Percentiles rank a stretch among this genome's conserved stretches.
Evolutionary conservation across 1,284 basidiomycete genomes (phyloP).

Genomic region (Cryptococcus sp.): DNA sequence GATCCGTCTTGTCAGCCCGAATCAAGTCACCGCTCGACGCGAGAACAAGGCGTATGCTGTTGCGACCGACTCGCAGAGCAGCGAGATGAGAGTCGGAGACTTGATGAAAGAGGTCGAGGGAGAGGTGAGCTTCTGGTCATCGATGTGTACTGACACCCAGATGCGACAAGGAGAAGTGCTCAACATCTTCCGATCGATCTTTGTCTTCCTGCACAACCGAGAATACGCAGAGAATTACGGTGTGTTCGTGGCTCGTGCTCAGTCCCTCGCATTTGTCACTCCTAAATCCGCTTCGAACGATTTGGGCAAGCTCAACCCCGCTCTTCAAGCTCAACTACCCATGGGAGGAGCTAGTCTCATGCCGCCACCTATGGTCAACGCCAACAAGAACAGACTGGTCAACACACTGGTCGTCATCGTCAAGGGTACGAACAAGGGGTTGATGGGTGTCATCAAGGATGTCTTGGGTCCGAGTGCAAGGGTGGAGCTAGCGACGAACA

Average conservation of each 20-base stretch:
- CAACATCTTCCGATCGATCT: slow-evolving; percentile 92
- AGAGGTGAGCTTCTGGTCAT: slow-evolving; percentile 55
- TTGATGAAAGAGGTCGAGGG: slow-evolving; percentile 90
- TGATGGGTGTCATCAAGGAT: slow-evolving; percentile 89
- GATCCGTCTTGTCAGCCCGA: slow-evolving; percentile 81
- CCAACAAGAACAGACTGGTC: slow-evolving; percentile 72
- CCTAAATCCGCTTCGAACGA: slow-evolving; percentile 69
- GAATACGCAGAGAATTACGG: slow-evolving; percentile 87
- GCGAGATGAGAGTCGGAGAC: slow-evolving; percentile 67
- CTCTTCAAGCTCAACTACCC: slow-evolving; percentile 50
- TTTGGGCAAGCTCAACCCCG: slow-evolving; percentile 94
- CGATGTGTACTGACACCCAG: slow-evolving; percentile 43
- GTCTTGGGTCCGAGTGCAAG: slow-evolving; percentile 81
- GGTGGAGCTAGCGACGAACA: slow-evolving; percentile 85
- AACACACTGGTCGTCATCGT: slow-evolving; percentile 75
- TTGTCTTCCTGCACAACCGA: slow-evolving; percentile 89
- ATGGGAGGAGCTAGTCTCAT: slow-evolving; percentile 49
- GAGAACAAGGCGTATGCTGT: slow-evolving; percentile 73
- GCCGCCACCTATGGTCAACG: slow-evolving; percentile 59
- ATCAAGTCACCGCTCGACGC: slow-evolving; percentile 87
- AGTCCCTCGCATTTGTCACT: slow-evolving; percentile 72
- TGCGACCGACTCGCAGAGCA: slow-evolving; percentile 82
- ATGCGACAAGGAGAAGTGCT: slow-evolving; percentile 86
- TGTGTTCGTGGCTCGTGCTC: slow-evolving; percentile 74
- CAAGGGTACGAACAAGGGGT: slow-evolving; percentile 86